A percentile compares a stretch with the other conserved stretches of the same genome.
Conservation (phyloP, 371 early-diverging fungal genomes). For the Batrachochytrium dendrobatidis region DNA sequence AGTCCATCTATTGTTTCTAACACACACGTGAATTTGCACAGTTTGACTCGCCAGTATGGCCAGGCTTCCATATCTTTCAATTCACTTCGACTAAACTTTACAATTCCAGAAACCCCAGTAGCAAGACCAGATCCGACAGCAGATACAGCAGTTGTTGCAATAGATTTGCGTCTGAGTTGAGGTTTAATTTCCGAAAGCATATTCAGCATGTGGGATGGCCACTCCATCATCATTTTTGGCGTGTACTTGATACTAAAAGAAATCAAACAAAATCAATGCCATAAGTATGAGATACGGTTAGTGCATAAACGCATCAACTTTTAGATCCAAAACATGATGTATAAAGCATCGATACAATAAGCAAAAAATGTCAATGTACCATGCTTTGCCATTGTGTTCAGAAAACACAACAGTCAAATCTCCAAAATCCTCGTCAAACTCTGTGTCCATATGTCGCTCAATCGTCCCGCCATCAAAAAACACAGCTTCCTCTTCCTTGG, state of each 20-base stretch:
- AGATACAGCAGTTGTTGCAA: not conserved
- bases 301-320: too few relatives aligned
- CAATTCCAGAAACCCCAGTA: not conserved
- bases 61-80: not conserved
- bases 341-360: too few relatives aligned
- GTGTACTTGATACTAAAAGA: constrained; percentile 1
- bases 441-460: constrained; percentile 25
- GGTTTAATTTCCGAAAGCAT: not conserved
- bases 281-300: too few relatives aligned
- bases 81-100: not conserved
- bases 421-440: constrained; percentile 24
- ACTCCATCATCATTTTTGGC: not conserved
- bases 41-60: constrained; percentile 3
- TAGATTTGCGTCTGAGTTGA: not conserved
- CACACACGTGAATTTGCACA: not conserved
- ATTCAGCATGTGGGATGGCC: constrained; percentile 1
- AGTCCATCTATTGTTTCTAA: not conserved
- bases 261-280: too few relatives aligned
- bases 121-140: not conserved
- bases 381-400: constrained; percentile 37
- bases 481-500: constrained; percentile 25
- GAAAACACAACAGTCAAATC: constrained; percentile 41
- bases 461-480: constrained; percentile 18
- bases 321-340: too few relatives aligned
- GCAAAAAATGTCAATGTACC: constrained; percentile 23